These are phyloP conservation scores for Apiospora marii DNA, from an alignment of 2,329 filamentous ascomycete genomes.

Conservation along the genomic window DNA sequence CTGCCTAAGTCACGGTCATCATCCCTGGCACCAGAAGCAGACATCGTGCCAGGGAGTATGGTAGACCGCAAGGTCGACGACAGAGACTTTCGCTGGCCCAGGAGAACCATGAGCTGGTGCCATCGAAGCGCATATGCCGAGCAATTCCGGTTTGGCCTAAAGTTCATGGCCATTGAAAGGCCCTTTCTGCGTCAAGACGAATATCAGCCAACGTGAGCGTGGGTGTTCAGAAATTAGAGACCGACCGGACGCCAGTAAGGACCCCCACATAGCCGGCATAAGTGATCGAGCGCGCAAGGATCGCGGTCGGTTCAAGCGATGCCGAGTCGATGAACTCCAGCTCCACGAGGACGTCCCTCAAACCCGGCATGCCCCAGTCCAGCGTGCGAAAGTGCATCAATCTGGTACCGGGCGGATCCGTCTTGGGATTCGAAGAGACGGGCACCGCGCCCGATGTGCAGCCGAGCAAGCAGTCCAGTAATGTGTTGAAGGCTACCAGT, in stretches of 20 bases:
- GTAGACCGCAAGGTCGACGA: conserved; percentile 55
- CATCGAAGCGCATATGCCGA: conserved; percentile 48
- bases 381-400: conserved; percentile 65
- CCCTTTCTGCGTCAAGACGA: conserved; percentile 39
- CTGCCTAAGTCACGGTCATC: not conserved
- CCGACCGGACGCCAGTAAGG: conserved; percentile 56
- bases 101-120: conserved; percentile 60
- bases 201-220: conserved; percentile 15
- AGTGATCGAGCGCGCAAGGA: conserved; percentile 56
- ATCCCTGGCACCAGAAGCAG: not conserved
- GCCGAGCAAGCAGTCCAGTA: conserved; percentile 70
- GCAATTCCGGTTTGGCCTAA: conserved; percentile 56
- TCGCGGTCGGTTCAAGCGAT: conserved; percentile 38
- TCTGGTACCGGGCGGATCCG: conserved; percentile 43
- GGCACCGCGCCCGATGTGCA: conserved; percentile 62
- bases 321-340: conserved; percentile 54
- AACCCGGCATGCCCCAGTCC: conserved; percentile 62
- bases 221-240: not conserved
- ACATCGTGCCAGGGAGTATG: conserved; percentile 29
- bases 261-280: conserved; percentile 61
- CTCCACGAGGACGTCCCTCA: conserved; percentile 58
- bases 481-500: conserved; percentile 67
- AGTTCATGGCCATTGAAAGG: conserved; percentile 58
- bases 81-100: conserved; percentile 62
- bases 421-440: conserved; percentile 47